These are phyloP conservation scores for Debaryomyces psychrophilus DNA, from an alignment of 1,139 yeast species.

Conservation along the genomic window DNA sequence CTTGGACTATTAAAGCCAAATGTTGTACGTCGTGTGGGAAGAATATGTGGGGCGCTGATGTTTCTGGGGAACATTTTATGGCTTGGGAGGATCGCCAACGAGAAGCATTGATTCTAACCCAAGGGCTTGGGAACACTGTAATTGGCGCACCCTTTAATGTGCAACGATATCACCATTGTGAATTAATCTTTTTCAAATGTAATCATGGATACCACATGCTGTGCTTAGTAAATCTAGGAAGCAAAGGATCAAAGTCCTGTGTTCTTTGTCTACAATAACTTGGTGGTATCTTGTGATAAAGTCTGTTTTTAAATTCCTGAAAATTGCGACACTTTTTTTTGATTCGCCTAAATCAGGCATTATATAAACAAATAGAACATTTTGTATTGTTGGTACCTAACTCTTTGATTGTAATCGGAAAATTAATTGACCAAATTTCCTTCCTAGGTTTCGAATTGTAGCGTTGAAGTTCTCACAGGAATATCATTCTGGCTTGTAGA, in stretches of 20 bases:
- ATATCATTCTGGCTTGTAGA: neutral
- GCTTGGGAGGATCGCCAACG: slow-evolving; percentile 53
- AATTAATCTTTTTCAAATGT: slow-evolving; percentile 41
- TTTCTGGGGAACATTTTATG: slow-evolving; percentile 41
- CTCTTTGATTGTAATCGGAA: neutral
- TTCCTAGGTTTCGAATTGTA: neutral
- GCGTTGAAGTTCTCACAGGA: neutral
- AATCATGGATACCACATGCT: slow-evolving; percentile 68
- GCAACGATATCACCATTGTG: slow-evolving; percentile 19
- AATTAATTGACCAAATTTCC: neutral
- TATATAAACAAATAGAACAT: slow-evolving; percentile 7
- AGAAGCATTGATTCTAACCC: slow-evolving; percentile 14
- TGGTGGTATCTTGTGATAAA: neutral
- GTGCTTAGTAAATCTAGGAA: slow-evolving; percentile 48
- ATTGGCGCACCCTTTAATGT: slow-evolving; percentile 11
- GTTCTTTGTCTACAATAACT: slow-evolving; percentile 13
- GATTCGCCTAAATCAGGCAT: slow-evolving; percentile 7
- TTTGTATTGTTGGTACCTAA: neutral
- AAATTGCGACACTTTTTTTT: slow-evolving; percentile 6
- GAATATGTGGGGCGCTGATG: slow-evolving; percentile 62
- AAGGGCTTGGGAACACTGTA: slow-evolving; percentile 5
- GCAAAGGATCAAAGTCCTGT: slow-evolving; percentile 16
- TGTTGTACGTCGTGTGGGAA: slow-evolving; percentile 76
- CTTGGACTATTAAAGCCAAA: slow-evolving; percentile 61
- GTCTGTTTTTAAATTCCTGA: neutral